phyloP scores from a whole-genome alignment of 495 filamentous ascomycete species.

The Aspergillus olivimuriae region DNA sequence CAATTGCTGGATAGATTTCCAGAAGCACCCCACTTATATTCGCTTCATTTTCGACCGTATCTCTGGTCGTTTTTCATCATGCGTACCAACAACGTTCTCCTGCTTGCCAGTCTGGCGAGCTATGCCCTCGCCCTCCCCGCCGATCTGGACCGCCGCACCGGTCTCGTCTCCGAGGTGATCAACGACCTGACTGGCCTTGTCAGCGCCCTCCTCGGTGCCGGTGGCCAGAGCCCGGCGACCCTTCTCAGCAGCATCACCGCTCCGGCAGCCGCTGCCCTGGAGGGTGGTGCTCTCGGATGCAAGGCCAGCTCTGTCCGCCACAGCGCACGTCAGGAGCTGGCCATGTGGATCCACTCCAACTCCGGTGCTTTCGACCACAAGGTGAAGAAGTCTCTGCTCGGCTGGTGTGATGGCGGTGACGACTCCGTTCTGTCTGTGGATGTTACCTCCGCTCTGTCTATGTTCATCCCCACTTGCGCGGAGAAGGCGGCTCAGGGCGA shows the following conservation, averaged over 20 bases:
- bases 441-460: conserved; percentile 24
- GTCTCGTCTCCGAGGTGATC: conserved; percentile 9
- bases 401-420: conserved; percentile 24
- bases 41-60: conserved; percentile 7
- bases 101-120: conserved; percentile 37
- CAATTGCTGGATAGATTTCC: conserved; percentile 9
- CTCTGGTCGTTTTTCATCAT: conserved; percentile 18
- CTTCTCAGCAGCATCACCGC: conserved; percentile 28
- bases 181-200: conserved; percentile 15
- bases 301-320: conserved; percentile 24
- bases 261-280: conserved; percentile 34
- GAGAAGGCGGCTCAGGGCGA: conserved; percentile 33
- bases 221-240: conserved; percentile 11
- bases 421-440: conserved; percentile 20
- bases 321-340: conserved; percentile 26
- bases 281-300: conserved; percentile 36
- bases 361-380: conserved; percentile 18
- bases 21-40: conserved; percentile 8
- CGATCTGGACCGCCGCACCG: conserved; percentile 23
- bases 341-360: conserved; percentile 26
- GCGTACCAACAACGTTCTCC: conserved; percentile 29
- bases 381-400: conserved; percentile 23
- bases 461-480: conserved; percentile 33
- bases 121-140: conserved; percentile 30
- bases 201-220: conserved; percentile 18